Percentiles rank a stretch among this genome's conserved stretches.
These are phyloP conservation scores for Cyclostephanos invisitatus DNA, from an alignment of 108 stramenopile species.

Conservation along the genomic window DNA sequence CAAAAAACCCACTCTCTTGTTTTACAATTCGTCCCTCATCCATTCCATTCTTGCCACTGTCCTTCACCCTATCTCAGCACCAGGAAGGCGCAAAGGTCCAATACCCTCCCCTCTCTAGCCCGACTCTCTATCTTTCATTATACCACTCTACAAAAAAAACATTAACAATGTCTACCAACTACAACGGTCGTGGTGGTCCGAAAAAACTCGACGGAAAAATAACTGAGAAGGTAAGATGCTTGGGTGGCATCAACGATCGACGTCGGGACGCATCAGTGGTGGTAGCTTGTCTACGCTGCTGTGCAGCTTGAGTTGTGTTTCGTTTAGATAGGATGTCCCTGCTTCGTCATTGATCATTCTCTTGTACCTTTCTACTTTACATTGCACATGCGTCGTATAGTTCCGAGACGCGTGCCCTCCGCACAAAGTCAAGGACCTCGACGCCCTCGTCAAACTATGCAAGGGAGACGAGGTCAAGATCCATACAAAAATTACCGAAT, in stretches of 20 bases:
- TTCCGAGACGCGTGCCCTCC: slow-evolving; percentile 71
- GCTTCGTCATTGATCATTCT: neutral
- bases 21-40: no score
- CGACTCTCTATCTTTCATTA: neutral
- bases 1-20: no score
- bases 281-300: neutral
- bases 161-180: slow-evolving; percentile 31
- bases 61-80: no score
- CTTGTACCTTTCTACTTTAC: neutral
- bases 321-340: neutral
- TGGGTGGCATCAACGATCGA: neutral
- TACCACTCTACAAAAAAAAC: neutral
- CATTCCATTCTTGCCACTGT: no score
- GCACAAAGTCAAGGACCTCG: slow-evolving; percentile 81
- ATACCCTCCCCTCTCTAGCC: neutral
- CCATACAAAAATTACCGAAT: slow-evolving; percentile 64
- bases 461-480: slow-evolving; percentile 85
- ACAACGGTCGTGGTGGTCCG: slow-evolving; percentile 19
- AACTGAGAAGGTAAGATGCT: slow-evolving; percentile 43
- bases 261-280: neutral
- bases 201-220: slow-evolving; percentile 48
- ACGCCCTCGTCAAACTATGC: slow-evolving; percentile 72
- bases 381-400: slow-evolving; percentile 12
- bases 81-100: neutral
- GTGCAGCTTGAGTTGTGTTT: neutral